phyloP scores from a whole-genome alignment of 148 eudicot genomes.

The Fallopia convolvulus region DNA sequence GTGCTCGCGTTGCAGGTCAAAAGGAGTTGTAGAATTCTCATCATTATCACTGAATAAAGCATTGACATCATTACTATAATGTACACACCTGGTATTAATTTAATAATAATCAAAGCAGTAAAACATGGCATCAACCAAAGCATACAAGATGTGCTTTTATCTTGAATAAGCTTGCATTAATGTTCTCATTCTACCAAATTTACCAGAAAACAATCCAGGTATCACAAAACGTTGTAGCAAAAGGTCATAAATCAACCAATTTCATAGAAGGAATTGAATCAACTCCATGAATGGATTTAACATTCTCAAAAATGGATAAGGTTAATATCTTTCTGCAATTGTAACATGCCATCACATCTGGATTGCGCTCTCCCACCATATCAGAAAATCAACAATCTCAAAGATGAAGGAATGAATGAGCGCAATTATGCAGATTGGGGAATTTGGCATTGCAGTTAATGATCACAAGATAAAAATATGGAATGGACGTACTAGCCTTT shows the following conservation, averaged over 20 bases:
- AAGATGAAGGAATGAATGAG: background rate
- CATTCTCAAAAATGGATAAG: too few relatives aligned
- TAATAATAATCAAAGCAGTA: background rate
- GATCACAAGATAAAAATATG: background rate
- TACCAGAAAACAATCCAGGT: background rate
- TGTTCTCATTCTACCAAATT: background rate
- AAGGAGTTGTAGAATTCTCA: background rate
- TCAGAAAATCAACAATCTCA: background rate
- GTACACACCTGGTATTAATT: background rate
- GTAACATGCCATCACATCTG: background rate
- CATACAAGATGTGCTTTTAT: too few relatives aligned
- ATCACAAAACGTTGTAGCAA: background rate
- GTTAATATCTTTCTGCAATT: background rate
- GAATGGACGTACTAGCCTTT: background rate
- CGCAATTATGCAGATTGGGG: background rate
- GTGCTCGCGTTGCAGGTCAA: background rate
- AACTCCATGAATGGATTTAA: too few relatives aligned
- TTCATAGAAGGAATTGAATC: background rate
- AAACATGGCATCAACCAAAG: background rate
- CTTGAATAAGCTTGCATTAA: too few relatives aligned
- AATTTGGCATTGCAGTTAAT: background rate
- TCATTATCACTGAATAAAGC: constrained; percentile 8
- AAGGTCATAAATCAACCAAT: background rate
- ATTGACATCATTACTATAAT: background rate
- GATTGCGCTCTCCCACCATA: background rate